Percentiles rank a stretch among this genome's conserved stretches.
Conservation (phyloP, 2,329 filamentous ascomycete species). For the Fusarium sp. region DNA sequence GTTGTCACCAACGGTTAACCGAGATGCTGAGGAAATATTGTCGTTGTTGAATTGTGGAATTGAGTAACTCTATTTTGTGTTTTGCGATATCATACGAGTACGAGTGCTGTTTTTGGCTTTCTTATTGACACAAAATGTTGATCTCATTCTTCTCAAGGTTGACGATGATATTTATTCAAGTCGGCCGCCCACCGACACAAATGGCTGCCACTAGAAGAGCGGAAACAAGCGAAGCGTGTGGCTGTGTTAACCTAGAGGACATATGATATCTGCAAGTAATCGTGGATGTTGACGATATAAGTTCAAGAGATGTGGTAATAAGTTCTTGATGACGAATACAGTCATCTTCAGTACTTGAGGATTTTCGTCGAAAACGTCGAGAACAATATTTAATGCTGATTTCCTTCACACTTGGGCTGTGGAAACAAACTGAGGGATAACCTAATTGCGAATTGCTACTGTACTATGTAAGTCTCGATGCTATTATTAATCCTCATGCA, state of each 20-base stretch:
- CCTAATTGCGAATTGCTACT: not conserved
- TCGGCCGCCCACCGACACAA: conserved; percentile 7
- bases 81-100: not conserved
- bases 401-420: not conserved
- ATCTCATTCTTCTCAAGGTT: not conserved
- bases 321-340: not conserved
- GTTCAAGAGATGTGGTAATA: not conserved
- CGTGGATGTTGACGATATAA: not conserved
- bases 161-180: not conserved
- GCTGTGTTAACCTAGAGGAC: conserved; percentile 16
- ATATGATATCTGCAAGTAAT: not conserved
- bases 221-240: conserved; percentile 23
- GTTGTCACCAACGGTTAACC: not conserved
- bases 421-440: not conserved
- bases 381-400: not conserved
- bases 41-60: not conserved
- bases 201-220: conserved; percentile 12
- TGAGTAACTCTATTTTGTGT: too few species aligned
- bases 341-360: not conserved
- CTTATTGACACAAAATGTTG: not conserved
- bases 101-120: not conserved
- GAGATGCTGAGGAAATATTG: not conserved
- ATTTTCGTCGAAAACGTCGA: not conserved
- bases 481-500: conserved; percentile 5
- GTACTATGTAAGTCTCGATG: not conserved